Evolutionary conservation across 2,329 filamentous ascomycete species (phyloP).

Genomic region (Cytospora paraplurivora): DNA sequence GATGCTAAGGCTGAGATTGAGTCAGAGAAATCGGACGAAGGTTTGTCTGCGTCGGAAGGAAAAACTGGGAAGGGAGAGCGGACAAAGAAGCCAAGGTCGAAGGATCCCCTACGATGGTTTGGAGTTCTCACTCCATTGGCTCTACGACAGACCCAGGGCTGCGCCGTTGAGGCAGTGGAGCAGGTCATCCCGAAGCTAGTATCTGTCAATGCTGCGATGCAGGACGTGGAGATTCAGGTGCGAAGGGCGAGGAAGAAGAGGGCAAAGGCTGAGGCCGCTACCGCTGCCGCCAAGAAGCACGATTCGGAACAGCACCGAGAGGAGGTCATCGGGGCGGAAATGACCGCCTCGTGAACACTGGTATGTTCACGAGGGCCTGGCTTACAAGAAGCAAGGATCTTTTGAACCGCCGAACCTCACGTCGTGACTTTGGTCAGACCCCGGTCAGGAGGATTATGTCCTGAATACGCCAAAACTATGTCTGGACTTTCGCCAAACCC

Average conservation of each 20-base stretch:
- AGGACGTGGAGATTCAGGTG: conserved; percentile 68
- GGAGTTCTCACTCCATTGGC: conserved; percentile 55
- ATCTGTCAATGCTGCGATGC: conserved; percentile 62
- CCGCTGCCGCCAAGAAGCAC: conserved; percentile 37
- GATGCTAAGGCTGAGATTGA: neutral
- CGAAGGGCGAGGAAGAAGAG: conserved; percentile 60
- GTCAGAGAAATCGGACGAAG: conserved; percentile 23
- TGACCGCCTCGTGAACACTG: conserved; percentile 18
- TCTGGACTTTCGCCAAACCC: too few species aligned
- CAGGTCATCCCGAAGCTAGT: conserved; percentile 59
- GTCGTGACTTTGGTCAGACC: neutral
- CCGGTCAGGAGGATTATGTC: neutral
- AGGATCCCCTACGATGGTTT: conserved; percentile 63
- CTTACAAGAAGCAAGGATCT: too few species aligned
- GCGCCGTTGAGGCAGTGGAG: conserved; percentile 59
- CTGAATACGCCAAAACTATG: neutral
- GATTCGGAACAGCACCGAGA: conserved; percentile 12
- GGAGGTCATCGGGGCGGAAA: neutral
- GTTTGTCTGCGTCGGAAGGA: conserved; percentile 9
- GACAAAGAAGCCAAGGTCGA: conserved; percentile 29
- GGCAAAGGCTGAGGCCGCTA: conserved; percentile 47
- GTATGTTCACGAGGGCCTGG: too few species aligned
- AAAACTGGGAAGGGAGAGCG: conserved; percentile 26
- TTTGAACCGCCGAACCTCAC: neutral
- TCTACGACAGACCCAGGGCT: conserved; percentile 59